Conservation (phyloP, 164 flowering plant species). For the Euptelea pleiosperma region DNA sequence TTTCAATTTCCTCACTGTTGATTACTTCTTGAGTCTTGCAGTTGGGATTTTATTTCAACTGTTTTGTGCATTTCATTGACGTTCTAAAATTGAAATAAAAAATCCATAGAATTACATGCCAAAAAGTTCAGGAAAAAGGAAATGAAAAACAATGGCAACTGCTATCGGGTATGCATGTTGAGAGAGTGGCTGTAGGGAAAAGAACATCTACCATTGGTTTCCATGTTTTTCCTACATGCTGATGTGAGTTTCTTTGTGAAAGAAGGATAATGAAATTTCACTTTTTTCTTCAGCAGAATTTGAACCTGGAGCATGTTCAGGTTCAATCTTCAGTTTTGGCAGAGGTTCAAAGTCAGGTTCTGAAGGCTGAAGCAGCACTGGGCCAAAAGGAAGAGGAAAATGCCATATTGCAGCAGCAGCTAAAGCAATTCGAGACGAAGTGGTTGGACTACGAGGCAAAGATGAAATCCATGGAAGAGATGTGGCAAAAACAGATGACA, state of each 20-base stretch:
- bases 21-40: constrained; percentile 1
- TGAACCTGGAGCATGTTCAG: constrained; percentile 34
- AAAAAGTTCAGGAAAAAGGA: too few relatives aligned
- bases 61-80: too few relatives aligned
- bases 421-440: constrained; percentile 51
- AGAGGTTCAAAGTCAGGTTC: constrained; percentile 59
- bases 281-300: constrained; percentile 32
- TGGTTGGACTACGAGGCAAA: constrained; percentile 77
- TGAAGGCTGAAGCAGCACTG: constrained; percentile 60
- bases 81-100: too few relatives aligned
- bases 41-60: not conserved
- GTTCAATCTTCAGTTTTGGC: constrained; percentile 32
- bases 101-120: too few relatives aligned
- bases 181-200: too few relatives aligned
- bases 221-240: too few relatives aligned
- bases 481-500: constrained; percentile 78
- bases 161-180: too few relatives aligned
- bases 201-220: too few relatives aligned
- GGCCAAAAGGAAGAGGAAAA: constrained; percentile 77
- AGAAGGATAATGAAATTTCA: too few relatives aligned
- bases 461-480: constrained; percentile 84
- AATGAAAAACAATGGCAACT: too few relatives aligned
- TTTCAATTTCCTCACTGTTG: not conserved
- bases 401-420: constrained; percentile 46
- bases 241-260: too few relatives aligned